phyloP scores from a whole-genome alignment of 1,139 yeast genomes.

The Lizanozyma gosingica region DNA sequence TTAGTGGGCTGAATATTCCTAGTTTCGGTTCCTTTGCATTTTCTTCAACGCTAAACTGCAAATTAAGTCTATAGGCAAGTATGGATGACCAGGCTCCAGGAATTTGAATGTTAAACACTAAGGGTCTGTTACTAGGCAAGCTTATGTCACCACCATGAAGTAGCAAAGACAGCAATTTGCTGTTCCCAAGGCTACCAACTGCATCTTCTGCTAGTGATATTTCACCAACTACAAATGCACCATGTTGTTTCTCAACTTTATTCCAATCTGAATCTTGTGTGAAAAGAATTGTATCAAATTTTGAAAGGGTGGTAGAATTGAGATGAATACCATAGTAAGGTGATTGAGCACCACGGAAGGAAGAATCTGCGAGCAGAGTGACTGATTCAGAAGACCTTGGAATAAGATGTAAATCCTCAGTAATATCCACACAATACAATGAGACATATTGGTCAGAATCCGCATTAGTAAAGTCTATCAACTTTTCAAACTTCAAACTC shows the following conservation, averaged over 20 bases:
- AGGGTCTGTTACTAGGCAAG: constrained; percentile 37
- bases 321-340: constrained; percentile 43
- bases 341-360: constrained; percentile 34
- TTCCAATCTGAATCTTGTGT: constrained; percentile 20
- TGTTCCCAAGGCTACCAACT: constrained; percentile 18
- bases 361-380: constrained; percentile 36
- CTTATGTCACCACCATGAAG: constrained; percentile 27
- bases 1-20: constrained; percentile 44
- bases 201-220: constrained; percentile 14
- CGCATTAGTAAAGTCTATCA: constrained; percentile 15
- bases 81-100: constrained; percentile 57
- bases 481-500: not conserved
- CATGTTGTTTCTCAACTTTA: constrained; percentile 16
- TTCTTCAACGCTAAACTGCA: constrained; percentile 13
- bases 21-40: constrained; percentile 7
- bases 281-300: constrained; percentile 43
- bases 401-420: constrained; percentile 22
- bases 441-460: constrained; percentile 12
- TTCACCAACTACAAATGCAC: constrained; percentile 34
- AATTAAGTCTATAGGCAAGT: constrained; percentile 40
- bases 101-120: constrained; percentile 39
- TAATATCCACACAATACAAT: constrained; percentile 36
- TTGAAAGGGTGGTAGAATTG: constrained; percentile 21
- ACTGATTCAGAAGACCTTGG: constrained; percentile 36
- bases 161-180: constrained; percentile 23